Evolutionary conservation across 306 rosid species (phyloP).

Genomic region (Gleditsia sinensis): DNA sequence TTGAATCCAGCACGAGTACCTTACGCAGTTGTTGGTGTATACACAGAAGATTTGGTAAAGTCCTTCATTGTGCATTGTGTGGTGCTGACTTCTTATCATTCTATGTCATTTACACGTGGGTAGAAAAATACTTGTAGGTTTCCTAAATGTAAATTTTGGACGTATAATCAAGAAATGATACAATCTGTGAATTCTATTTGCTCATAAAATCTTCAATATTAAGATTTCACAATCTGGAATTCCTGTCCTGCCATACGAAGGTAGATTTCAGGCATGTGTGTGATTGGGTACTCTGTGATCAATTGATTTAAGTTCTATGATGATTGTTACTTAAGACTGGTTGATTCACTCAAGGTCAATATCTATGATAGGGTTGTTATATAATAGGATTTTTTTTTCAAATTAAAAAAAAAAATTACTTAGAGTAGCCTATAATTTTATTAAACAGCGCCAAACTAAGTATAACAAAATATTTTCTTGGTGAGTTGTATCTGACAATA

Average conservation of each 20-base stretch:
- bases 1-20: conserved; percentile 90
- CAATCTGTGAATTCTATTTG: conserved; percentile 4
- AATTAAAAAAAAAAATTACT: not conserved
- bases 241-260: not conserved
- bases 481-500: not conserved
- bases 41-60: conserved; percentile 72
- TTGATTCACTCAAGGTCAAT: not conserved
- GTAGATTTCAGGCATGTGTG: conserved; percentile 6
- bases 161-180: not conserved
- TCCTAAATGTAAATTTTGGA: not conserved
- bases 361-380: not conserved
- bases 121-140: not conserved
- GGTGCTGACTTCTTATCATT: not conserved
- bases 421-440: not conserved
- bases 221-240: conserved; percentile 7
- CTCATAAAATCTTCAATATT: conserved; percentile 7
- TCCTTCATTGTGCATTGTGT: not conserved
- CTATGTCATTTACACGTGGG: not conserved
- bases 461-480: not conserved
- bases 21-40: conserved; percentile 95
- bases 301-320: conserved; percentile 9
- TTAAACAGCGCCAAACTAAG: conserved; percentile 7
- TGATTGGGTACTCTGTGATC: not conserved
- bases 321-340: not conserved
- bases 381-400: not conserved